Base-by-base conservation (phyloP, 2,329 filamentous ascomycete species). In the Aspergillus sp. region DNA sequence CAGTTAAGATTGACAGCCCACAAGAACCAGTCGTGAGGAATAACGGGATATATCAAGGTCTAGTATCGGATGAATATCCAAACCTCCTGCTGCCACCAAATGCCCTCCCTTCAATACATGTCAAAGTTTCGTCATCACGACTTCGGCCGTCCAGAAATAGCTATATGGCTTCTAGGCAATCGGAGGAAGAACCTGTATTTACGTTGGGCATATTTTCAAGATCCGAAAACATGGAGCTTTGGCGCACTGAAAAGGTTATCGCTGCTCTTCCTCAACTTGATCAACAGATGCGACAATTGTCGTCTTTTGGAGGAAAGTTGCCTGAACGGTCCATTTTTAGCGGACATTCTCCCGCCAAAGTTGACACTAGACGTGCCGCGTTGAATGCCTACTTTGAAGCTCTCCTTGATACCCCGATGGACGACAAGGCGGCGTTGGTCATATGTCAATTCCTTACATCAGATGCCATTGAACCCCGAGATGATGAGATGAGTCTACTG, bases 161-260 rank as follows among this genome's bases (percentile, higher is more conserved):
- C 73, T 85, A 95, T 67, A 81, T 97, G 70, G 91, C 88, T 2
- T 81, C 92, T 10, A 94, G 87, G 54, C 89, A 91, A 63, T 81
- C 90, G 19, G 93, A 97, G 60, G 94, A 97, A 72, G 93, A 97
- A 68, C 92, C 93, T 0, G 94, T 98, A 0, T 97, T 98, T 70
- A 97, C 92, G 0, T 81, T 99, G 56, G 93, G 92, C 17, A 81
- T 99, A 38, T 89, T 92, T 69, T 90, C 90, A 9, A 88, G 93
- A 57, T 89, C 88, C 0, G 70, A 74, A 30, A 70, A 70, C 54
- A 61, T 63, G 30, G 94, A 98, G 74, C 81, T 99, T 10, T 98
- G 95, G 94, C 88, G 94, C 30, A 87, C 97, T 6, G 95, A 99
- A 77, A 99, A 99, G 76, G 92, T 96, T 63, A 90, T 91, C 3